These are phyloP conservation scores for Scutellospora calospora DNA, from an alignment of 371 early-diverging fungal species.

Conservation along the genomic window DNA sequence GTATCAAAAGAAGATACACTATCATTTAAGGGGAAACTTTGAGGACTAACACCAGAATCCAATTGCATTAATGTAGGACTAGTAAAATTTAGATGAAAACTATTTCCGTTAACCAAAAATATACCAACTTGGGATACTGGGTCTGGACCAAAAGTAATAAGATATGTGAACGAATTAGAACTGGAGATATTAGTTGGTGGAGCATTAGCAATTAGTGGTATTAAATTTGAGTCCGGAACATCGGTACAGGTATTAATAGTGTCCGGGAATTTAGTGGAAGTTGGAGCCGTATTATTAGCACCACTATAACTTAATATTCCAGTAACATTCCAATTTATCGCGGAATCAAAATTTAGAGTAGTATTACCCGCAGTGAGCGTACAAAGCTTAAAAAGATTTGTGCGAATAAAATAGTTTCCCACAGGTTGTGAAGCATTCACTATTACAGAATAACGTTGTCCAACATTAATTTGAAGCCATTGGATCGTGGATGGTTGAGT, in stretches of 20 bases:
- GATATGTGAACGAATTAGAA: background rate
- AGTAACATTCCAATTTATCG: constrained; percentile 18
- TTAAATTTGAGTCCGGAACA: background rate
- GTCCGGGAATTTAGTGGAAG: background rate
- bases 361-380: constrained; percentile 26
- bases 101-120: background rate
- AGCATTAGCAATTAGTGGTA: background rate
- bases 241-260: background rate
- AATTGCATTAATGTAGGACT: background rate
- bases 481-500: constrained; percentile 49
- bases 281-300: constrained; percentile 56
- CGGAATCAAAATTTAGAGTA: background rate
- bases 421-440: constrained; percentile 52
- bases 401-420: constrained; percentile 52
- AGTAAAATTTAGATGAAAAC: background rate
- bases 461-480: constrained; percentile 51
- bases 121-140: background rate
- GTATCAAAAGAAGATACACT: constrained; percentile 36
- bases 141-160: background rate
- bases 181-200: background rate
- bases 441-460: constrained; percentile 56
- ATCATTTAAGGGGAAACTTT: background rate
- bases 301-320: constrained; percentile 52
- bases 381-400: constrained; percentile 51
- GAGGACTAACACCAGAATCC: background rate